phyloP scores from a whole-genome alignment of 73 alveolate genomes.

The Tetrahymena malaccensis region DNA sequence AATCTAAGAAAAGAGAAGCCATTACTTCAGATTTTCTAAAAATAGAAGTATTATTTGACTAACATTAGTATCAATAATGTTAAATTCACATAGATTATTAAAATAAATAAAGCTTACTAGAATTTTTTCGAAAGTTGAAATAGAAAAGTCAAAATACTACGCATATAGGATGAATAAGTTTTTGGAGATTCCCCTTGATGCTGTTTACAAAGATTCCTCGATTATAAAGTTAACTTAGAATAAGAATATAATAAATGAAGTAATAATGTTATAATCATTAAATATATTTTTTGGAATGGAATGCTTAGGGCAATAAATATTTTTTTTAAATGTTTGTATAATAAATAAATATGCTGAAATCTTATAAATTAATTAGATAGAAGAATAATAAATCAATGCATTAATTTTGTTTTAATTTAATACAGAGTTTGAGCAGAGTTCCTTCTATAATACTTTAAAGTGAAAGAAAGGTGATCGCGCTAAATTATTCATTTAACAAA shows the following conservation, averaged over 20 bases:
- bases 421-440: background rate
- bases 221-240: background rate
- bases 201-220: background rate
- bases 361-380: no score
- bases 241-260: background rate
- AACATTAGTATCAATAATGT: background rate
- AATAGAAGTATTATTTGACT: background rate
- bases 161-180: background rate
- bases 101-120: background rate
- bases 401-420: background rate
- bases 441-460: background rate
- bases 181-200: background rate
- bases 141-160: background rate
- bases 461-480: background rate
- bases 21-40: background rate
- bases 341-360: no score
- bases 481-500: background rate
- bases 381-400: no score
- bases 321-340: no score
- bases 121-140: background rate
- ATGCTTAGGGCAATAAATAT: background rate
- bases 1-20: background rate
- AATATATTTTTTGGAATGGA: no score
- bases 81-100: background rate
- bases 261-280: background rate